Percentiles rank a stretch among this genome's conserved stretches.
Evolutionary conservation across 1,284 basidiomycete species (phyloP).

Genomic region (Pseudozyma tsukubaensis): DNA sequence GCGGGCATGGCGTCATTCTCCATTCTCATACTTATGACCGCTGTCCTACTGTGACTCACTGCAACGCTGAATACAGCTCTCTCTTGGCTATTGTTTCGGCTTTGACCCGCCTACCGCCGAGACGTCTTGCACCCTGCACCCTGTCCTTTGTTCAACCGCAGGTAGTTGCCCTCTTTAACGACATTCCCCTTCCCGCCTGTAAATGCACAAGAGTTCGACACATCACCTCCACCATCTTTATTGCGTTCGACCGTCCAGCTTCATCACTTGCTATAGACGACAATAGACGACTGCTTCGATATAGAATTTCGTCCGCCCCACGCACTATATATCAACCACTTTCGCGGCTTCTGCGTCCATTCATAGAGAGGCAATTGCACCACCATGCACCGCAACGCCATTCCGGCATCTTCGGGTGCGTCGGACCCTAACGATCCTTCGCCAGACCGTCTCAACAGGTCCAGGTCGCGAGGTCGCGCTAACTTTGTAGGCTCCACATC

Average conservation of each 20-base stretch:
- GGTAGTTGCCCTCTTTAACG: background rate
- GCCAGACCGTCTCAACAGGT: constrained; percentile 20
- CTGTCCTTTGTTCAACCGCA: constrained; percentile 1
- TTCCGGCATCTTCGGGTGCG: background rate
- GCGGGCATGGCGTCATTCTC: too few relatives aligned
- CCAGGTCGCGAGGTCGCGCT: constrained; percentile 31
- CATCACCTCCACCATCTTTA: background rate
- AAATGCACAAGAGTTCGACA: background rate
- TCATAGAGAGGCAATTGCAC: background rate
- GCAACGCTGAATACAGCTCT: background rate
- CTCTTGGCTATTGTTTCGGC: background rate
- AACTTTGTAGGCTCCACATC: constrained; percentile 22
- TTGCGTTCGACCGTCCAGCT: background rate
- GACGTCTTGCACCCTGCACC: background rate
- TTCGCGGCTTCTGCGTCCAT: too few relatives aligned
- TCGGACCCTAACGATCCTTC: constrained; percentile 10
- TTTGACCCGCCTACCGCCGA: constrained; percentile 22
- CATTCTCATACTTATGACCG: too few relatives aligned
- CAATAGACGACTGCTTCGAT: background rate
- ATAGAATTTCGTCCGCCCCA: background rate
- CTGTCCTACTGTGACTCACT: background rate
- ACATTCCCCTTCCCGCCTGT: too few relatives aligned
- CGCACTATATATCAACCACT: background rate
- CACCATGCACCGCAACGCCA: constrained; percentile 11
- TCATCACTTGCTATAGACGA: background rate